Percentiles rank a stretch among this genome's conserved stretches.
These are phyloP conservation scores for Aspergillus clavatus DNA, from an alignment of 2,329 filamentous ascomycete species.

Conservation along the genomic window DNA sequence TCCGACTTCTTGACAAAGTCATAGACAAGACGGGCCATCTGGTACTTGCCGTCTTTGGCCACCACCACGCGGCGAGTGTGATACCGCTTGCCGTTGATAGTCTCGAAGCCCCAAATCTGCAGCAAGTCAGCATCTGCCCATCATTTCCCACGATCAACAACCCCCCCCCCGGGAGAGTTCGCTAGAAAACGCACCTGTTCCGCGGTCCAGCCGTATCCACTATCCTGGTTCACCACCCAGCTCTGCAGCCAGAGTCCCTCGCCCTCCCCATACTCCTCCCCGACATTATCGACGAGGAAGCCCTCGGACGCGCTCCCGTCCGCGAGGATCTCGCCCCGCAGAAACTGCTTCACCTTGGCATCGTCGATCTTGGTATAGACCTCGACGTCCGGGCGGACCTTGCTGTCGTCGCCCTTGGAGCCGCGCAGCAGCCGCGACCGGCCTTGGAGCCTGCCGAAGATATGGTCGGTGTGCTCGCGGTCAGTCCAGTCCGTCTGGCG, in stretches of 20 bases:
- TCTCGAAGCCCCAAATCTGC: constrained; percentile 46
- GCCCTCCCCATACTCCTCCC: constrained; percentile 40
- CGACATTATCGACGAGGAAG: constrained; percentile 53
- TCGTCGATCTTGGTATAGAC: constrained; percentile 39
- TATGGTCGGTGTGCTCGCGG: constrained; percentile 68
- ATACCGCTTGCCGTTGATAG: constrained; percentile 37
- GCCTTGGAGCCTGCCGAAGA: constrained; percentile 70
- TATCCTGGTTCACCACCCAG: constrained; percentile 45
- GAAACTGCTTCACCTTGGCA: constrained; percentile 33
- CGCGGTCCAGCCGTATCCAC: constrained; percentile 48
- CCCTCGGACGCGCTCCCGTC: constrained; percentile 55
- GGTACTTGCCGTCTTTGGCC: constrained; percentile 32
- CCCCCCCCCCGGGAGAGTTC: too few relatives aligned
- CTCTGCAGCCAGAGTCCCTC: constrained; percentile 47
- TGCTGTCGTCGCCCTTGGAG: constrained; percentile 33
- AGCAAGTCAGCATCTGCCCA: neutral
- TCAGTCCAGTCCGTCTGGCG: constrained; percentile 54
- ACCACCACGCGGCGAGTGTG: constrained; percentile 42
- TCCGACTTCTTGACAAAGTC: constrained; percentile 19
- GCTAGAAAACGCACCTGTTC: constrained; percentile 50
- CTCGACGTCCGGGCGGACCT: constrained; percentile 32
- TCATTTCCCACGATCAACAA: too few relatives aligned
- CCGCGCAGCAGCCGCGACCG: constrained; percentile 49
- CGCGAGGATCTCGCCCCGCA: constrained; percentile 39
- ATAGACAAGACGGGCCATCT: constrained; percentile 41